A percentile compares a stretch with the other conserved stretches of the same genome.
Evolutionary conservation across 1,284 basidiomycete genomes (phyloP).

Genomic region (Megacollybia platyphylla): DNA sequence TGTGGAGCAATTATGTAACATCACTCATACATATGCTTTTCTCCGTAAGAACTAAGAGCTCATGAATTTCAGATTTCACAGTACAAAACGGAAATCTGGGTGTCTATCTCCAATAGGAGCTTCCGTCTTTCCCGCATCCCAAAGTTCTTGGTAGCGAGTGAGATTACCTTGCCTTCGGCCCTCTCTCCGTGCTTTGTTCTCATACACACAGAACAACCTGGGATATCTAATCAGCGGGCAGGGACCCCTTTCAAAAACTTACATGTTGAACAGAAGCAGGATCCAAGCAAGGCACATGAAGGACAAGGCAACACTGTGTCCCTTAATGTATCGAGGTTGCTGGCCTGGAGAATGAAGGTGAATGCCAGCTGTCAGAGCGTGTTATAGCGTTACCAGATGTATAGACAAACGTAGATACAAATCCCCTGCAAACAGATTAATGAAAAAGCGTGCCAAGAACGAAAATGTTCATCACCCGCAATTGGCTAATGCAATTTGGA

Average conservation of each 20-base stretch:
- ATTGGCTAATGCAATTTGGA: constrained; percentile 45
- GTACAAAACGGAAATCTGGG: constrained; percentile 40
- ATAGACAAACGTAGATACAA: constrained; percentile 48
- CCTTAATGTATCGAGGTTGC: constrained; percentile 34
- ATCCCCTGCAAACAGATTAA: constrained; percentile 20
- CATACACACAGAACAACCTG: constrained; percentile 45
- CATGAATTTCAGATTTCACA: neutral
- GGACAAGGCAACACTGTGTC: constrained; percentile 39
- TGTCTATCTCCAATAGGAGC: constrained; percentile 49
- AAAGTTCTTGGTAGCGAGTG: constrained; percentile 32
- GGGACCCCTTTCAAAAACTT: constrained; percentile 11
- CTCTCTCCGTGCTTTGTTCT: constrained; percentile 44
- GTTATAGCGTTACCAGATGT: constrained; percentile 24
- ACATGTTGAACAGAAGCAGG: constrained; percentile 43
- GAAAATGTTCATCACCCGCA: constrained; percentile 11
- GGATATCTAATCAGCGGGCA: neutral
- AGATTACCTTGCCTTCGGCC: constrained; percentile 40
- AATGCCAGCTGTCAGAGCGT: neutral
- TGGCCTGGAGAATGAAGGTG: constrained; percentile 22
- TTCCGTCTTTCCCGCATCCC: constrained; percentile 35
- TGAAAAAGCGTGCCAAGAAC: no score
- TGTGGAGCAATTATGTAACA: no score
- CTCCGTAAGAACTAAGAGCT: no score
- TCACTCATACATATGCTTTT: no score
- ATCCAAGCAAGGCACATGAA: constrained; percentile 42